Conservation (phyloP, 176 grass and related monocot genomes). For the Oryza rufipogon region DNA sequence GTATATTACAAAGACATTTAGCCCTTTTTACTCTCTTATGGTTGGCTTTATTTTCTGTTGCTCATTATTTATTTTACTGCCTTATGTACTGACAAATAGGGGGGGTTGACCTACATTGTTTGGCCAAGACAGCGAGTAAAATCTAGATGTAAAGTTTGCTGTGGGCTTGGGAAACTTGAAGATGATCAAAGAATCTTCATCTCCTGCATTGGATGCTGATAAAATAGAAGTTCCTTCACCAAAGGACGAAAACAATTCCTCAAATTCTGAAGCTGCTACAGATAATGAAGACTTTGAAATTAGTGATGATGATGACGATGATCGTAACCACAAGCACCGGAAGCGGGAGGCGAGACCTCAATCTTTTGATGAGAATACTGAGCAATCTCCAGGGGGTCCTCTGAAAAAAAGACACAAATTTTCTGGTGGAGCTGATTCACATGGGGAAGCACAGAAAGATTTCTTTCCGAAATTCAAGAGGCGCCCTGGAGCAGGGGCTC, state of each 20-base stretch:
- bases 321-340: conserved; percentile 97
- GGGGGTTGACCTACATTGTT: conserved; percentile 10
- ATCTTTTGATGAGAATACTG: conserved; percentile 54
- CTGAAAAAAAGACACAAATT: conserved; percentile 57
- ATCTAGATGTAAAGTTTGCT: conserved; percentile 38
- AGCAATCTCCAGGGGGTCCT: conserved; percentile 48
- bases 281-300: conserved; percentile 71
- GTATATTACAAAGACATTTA: background rate
- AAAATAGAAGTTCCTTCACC: conserved; percentile 55
- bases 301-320: conserved; percentile 83
- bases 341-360: conserved; percentile 67
- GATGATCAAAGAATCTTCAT: conserved; percentile 53
- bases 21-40: background rate
- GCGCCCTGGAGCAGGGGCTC: conserved; percentile 46
- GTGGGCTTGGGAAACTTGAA: conserved; percentile 42
- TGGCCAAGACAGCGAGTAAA: conserved; percentile 31
- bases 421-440: conserved; percentile 49
- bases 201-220: conserved; percentile 44
- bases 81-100: conserved; percentile 24
- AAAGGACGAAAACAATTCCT: conserved; percentile 72
- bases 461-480: conserved; percentile 64
- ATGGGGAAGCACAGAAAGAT: conserved; percentile 54
- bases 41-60: conserved; percentile 1
- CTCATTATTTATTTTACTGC: conserved; percentile 3
- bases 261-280: conserved; percentile 65